Evolutionary conservation across 345 rosid species (phyloP).

Genomic region (Limnanthes douglasii): DNA sequence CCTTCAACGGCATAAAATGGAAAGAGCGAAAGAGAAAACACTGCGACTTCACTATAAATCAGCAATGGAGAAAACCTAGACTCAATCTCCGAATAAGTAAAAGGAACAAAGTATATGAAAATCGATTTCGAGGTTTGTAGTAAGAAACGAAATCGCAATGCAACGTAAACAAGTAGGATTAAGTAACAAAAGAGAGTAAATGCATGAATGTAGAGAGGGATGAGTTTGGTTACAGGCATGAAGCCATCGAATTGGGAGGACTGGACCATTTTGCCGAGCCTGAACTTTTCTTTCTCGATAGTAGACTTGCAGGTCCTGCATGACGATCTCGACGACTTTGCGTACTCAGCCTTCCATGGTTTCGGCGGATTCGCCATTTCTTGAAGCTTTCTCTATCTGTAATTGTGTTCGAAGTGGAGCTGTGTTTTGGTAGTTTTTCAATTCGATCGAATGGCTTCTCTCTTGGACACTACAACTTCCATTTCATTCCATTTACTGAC

Average conservation of each 20-base stretch:
- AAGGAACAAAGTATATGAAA: conserved; percentile 2
- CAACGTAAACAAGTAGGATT: background rate
- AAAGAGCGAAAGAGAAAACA: conserved; percentile 4
- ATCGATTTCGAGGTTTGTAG: background rate
- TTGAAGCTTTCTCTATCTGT: no score
- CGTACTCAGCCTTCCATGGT: conserved; percentile 95
- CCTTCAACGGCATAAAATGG: no score
- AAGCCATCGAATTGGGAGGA: conserved; percentile 81
- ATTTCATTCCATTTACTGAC: no score
- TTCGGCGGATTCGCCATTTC: conserved; percentile 45
- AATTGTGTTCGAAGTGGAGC: no score
- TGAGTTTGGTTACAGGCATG: conserved; percentile 49
- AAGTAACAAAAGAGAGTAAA: background rate
- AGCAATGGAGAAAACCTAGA: no score
- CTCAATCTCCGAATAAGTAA: background rate
- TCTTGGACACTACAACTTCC: no score
- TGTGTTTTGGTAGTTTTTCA: no score
- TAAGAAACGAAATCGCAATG: background rate
- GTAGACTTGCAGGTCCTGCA: conserved; percentile 67
- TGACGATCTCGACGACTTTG: conserved; percentile 79
- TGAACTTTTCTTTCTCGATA: conserved; percentile 51
- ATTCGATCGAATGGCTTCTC: no score
- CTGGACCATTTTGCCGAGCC: conserved; percentile 87
- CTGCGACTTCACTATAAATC: no score
- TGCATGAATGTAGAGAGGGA: background rate